A percentile compares a stretch with the other conserved stretches of the same genome.
Evolutionary conservation across 2,329 filamentous ascomycete species (phyloP).

Genomic region (Epichloe baconii): DNA sequence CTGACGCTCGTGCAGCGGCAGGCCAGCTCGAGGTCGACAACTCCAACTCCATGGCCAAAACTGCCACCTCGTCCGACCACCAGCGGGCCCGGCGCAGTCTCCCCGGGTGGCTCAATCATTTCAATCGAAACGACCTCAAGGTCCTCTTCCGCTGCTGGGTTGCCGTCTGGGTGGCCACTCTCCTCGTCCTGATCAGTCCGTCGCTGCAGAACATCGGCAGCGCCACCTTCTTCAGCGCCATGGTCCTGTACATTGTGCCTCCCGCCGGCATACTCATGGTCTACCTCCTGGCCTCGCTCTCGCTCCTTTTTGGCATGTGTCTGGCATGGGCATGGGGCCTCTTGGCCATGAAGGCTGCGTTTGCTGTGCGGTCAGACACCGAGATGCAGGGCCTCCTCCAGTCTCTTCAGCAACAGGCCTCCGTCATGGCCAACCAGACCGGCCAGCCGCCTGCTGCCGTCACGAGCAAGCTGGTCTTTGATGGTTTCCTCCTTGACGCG

Average conservation of each 20-base stretch:
- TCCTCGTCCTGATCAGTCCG: constrained; percentile 35
- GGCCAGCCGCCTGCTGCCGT: constrained; percentile 13
- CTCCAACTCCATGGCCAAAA: neutral
- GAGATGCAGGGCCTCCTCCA: constrained; percentile 22
- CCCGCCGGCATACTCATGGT: constrained; percentile 32
- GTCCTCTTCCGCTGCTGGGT: constrained; percentile 31
- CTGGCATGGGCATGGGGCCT: constrained; percentile 37
- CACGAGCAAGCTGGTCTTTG: constrained; percentile 24
- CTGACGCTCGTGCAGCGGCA: neutral
- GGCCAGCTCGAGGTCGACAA: neutral
- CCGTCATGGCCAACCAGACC: constrained; percentile 16
- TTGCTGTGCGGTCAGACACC: constrained; percentile 25
- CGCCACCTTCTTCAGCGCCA: constrained; percentile 30
- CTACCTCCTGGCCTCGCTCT: constrained; percentile 27
- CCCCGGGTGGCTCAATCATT: constrained; percentile 28
- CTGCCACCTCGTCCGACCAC: neutral
- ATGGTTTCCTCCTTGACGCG: constrained; percentile 34
- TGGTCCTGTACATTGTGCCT: constrained; percentile 31
- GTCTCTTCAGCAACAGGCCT: constrained; percentile 23
- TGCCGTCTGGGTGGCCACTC: constrained; percentile 30
- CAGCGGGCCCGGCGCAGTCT: neutral
- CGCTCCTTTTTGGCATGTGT: constrained; percentile 32
- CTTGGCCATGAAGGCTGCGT: constrained; percentile 33
- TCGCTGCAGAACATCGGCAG: constrained; percentile 26
- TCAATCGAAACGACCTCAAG: constrained; percentile 34